phyloP scores from a whole-genome alignment of 768 basidiomycete species.

The Leccinum sublutescens region DNA sequence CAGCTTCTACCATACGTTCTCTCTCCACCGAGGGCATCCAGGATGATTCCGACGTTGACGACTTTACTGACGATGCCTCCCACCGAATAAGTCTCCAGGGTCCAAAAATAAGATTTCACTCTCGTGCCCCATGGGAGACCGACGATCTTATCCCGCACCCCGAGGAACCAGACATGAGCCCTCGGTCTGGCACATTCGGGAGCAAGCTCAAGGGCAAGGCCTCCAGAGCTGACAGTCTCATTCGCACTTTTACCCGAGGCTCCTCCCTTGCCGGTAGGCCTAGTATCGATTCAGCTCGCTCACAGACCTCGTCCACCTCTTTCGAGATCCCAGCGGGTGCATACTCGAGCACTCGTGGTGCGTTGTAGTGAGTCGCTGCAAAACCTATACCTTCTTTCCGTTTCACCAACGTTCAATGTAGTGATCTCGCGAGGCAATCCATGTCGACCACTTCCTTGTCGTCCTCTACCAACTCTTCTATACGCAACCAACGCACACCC shows the following conservation, averaged over 20 bases:
- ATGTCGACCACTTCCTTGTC: conserved; percentile 55
- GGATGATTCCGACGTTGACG: conserved; percentile 36
- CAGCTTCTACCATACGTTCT: conserved; percentile 26
- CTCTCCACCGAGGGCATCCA: conserved; percentile 32
- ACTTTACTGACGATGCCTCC: conserved; percentile 43
- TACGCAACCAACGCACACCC: conserved; percentile 35
- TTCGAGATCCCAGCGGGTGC: conserved; percentile 57
- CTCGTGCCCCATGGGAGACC: conserved; percentile 78
- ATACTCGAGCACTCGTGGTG: conserved; percentile 49
- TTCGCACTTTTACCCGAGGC: conserved; percentile 46
- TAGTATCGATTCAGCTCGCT: conserved; percentile 63
- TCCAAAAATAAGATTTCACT: conserved; percentile 82
- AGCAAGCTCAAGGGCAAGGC: conserved; percentile 31
- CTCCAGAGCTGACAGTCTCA: conserved; percentile 36
- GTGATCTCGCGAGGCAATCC: conserved; percentile 60
- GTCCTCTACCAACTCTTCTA: conserved; percentile 15
- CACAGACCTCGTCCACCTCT: conserved; percentile 52
- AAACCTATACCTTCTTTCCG: neutral
- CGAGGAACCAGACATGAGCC: conserved; percentile 44
- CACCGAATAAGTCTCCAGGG: conserved; percentile 70
- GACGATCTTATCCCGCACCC: conserved; percentile 48
- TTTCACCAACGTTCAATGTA: conserved; percentile 25
- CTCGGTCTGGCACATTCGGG: conserved; percentile 30
- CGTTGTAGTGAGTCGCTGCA: conserved; percentile 52
- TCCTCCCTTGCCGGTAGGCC: conserved; percentile 48